A percentile compares a stretch with the other conserved stretches of the same genome.
These are phyloP conservation scores for Pouteria glomerata DNA, from an alignment of 148 eudicot genomes.

Conservation along the genomic window DNA sequence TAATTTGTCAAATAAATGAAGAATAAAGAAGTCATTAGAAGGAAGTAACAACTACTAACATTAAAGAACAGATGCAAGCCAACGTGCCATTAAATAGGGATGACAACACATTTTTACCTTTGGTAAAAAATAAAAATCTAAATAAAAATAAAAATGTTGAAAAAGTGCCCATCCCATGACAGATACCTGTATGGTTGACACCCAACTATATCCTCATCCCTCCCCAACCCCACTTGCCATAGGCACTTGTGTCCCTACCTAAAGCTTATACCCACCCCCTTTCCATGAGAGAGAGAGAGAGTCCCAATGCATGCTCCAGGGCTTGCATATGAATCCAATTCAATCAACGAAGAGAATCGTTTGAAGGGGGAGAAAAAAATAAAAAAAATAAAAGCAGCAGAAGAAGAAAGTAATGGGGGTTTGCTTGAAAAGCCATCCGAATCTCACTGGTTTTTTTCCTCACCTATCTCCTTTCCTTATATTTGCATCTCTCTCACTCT, in stretches of 20 bases:
- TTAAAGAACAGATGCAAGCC: not conserved
- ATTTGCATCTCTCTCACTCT: slow-evolving; percentile 1
- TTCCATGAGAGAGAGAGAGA: not conserved
- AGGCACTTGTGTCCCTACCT: slow-evolving; percentile 9
- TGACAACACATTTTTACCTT: not conserved
- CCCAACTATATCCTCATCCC: not conserved
- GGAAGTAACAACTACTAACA: not conserved
- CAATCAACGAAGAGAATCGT: not conserved
- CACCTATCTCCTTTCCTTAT: not conserved
- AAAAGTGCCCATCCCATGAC: slow-evolving; percentile 13
- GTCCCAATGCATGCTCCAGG: not conserved
- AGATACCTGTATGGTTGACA: slow-evolving; percentile 8
- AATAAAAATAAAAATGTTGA: not conserved
- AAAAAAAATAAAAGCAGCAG: no score
- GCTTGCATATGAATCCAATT: not conserved
- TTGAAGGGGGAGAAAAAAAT: not conserved
- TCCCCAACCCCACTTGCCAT: slow-evolving; percentile 9
- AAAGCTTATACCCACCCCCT: slow-evolving; percentile 10
- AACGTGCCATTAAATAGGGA: not conserved
- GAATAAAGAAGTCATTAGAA: not conserved
- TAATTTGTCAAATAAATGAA: no score
- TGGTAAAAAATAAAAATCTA: not conserved
- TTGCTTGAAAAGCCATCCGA: slow-evolving; percentile 18
- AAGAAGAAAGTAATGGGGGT: slow-evolving; percentile 3
- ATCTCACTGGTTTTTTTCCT: slow-evolving; percentile 4